A percentile compares a stretch with the other conserved stretches of the same genome.
These are phyloP conservation scores for Verruconis gallopava DNA, from an alignment of 2,329 filamentous ascomycete species.

Conservation along the genomic window DNA sequence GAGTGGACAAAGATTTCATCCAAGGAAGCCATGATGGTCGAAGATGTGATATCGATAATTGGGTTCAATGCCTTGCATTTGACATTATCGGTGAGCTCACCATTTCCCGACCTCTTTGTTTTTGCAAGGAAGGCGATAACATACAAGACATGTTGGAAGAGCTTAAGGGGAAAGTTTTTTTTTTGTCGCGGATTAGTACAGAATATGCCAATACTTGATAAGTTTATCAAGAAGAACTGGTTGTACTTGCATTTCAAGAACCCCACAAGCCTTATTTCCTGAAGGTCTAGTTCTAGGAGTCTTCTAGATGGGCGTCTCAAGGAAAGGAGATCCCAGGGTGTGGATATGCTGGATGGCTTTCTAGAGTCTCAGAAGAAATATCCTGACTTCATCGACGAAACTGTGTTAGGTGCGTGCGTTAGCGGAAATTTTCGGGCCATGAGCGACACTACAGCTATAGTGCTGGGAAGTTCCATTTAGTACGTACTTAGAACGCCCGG, in stretches of 20 bases:
- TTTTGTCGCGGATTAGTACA: background rate
- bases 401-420: background rate
- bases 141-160: background rate
- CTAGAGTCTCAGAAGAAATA: background rate
- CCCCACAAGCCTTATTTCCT: background rate
- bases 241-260: slow-evolving; percentile 3
- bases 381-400: background rate
- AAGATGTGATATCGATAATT: slow-evolving; percentile 6
- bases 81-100: background rate
- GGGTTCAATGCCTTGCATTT: slow-evolving; percentile 4
- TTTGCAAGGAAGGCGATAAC: background rate
- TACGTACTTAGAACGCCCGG: slow-evolving; percentile 5
- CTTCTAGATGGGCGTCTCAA: background rate
- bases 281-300: background rate
- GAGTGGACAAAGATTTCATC: slow-evolving; percentile 4
- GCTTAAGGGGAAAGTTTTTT: background rate
- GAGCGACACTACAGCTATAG: slow-evolving; percentile 4
- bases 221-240: background rate
- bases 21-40: background rate
- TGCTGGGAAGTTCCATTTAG: slow-evolving; percentile 5
- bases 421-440: slow-evolving; percentile 1
- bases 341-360: background rate
- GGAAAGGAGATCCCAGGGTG: background rate
- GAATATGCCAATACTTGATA: background rate
- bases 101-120: background rate